Evolutionary conservation across 1,139 yeast species (phyloP).

Genomic region (Taphrina sp.): DNA sequence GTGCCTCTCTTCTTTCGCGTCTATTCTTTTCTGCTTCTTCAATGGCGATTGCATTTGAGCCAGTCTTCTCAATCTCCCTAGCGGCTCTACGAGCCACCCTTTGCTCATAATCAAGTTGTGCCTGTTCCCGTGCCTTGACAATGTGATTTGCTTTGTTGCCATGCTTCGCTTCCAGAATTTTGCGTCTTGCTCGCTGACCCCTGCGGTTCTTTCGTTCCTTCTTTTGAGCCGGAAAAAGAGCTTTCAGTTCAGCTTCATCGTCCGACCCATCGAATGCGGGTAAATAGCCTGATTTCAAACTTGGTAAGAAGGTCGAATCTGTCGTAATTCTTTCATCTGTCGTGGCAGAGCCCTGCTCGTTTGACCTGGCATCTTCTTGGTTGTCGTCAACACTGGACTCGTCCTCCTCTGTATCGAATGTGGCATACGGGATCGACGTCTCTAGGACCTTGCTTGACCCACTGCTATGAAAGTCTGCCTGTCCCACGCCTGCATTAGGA

Average conservation of each 20-base stretch:
- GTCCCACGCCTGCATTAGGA: constrained; percentile 41
- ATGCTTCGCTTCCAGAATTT: constrained; percentile 89
- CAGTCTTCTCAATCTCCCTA: constrained; percentile 41
- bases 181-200: constrained; percentile 95
- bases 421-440: too few relatives aligned
- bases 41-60: constrained; percentile 39
- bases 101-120: constrained; percentile 50
- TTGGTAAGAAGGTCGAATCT: constrained; percentile 30
- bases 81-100: constrained; percentile 51
- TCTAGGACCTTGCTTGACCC: too few relatives aligned
- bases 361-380: neutral
- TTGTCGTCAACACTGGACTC: constrained; percentile 38
- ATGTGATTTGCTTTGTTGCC: constrained; percentile 85
- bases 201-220: constrained; percentile 74
- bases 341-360: neutral
- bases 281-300: constrained; percentile 32
- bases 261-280: constrained; percentile 31
- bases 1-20: constrained; percentile 43
- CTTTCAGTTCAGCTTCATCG: constrained; percentile 37
- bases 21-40: constrained; percentile 43
- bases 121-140: constrained; percentile 57
- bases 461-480: too few relatives aligned
- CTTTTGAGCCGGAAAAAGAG: constrained; percentile 39
- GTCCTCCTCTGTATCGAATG: constrained; percentile 28
- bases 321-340: neutral